Base-by-base conservation (phyloP, 202 grass and related monocot species). In the Brachypodium distachyon region DNA sequence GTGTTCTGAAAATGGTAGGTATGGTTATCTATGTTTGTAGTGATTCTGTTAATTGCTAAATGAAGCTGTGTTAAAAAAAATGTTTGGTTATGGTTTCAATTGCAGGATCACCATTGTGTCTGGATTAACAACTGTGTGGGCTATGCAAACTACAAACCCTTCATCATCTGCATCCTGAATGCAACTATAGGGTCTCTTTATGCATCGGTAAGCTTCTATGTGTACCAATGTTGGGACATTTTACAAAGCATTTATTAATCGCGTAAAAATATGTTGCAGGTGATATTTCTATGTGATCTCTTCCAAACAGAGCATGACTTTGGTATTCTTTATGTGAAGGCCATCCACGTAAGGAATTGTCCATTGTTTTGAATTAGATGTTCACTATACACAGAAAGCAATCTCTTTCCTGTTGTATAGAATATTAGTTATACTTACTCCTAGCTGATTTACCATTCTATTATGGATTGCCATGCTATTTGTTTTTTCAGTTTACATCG, bases 91-190 rank as follows among this genome's bases (percentile, higher is more conserved):
- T 59, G n/a, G 14, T 75, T 32, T 83, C 8, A 11, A 72, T 87
- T 55, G 59, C 77, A 99, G 96, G 96, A 99, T 83, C 96, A 99
- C 88, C 96, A 99, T 49, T 99, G 96, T 83, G 77, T 90, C 9
- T 98, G 96, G 91, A 92, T 98, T 72, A 90, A 91, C 77, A 98
- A 98, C 73, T 98, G 96, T 27, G 92, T 99, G 61, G 96, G 96
- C 54, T 99, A 99, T 61, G 61, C 87, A 16, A 99, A 99, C 53
- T 99, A 96, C 82, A 99, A 99, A 73, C 27, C 89, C 8, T 99
- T 92, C 73, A 82, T 99, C 61, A 83, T 99, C 38, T 99, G 84
- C 46, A 78, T 96, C 50, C 87, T 99, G 26, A 81, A 96, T 90
- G 96, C 89, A 69, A 82, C 92, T 50, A 75, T 90, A 7, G 87